Evolutionary conservation across 106 monocot genomes (phyloP).

Genomic region (Vanilla planifolia): DNA sequence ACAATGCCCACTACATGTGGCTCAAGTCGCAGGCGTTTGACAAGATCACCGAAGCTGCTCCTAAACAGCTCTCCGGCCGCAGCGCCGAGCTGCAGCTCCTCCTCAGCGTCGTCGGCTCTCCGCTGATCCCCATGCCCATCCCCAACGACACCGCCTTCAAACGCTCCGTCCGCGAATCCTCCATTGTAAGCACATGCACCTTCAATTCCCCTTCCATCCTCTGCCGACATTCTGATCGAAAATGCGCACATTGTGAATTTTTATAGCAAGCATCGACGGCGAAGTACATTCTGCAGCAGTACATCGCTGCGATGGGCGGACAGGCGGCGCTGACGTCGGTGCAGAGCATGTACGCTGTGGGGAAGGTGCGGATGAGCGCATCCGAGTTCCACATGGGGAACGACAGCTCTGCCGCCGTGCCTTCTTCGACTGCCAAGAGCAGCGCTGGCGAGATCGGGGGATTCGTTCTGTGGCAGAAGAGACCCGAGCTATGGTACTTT

Average conservation of each 20-base stretch:
- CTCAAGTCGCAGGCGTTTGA: constrained; percentile 50
- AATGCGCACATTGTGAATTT: neutral
- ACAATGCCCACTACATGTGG: constrained; percentile 48
- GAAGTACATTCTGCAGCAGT: constrained; percentile 69
- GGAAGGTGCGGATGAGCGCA: constrained; percentile 59
- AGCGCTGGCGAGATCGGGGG: constrained; percentile 56
- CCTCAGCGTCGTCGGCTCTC: constrained; percentile 80
- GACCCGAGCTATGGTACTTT: constrained; percentile 59
- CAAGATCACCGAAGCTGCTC: constrained; percentile 14
- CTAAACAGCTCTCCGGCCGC: constrained; percentile 23
- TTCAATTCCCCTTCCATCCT: too few species aligned
- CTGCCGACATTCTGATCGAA: too few species aligned
- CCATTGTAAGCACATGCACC: constrained; percentile 41
- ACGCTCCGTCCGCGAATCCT: constrained; percentile 65
- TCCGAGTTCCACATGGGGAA: constrained; percentile 55
- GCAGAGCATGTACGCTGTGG: constrained; percentile 58
- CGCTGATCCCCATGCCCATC: constrained; percentile 74
- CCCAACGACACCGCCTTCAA: constrained; percentile 54
- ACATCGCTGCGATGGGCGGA: constrained; percentile 66
- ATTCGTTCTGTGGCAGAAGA: constrained; percentile 70
- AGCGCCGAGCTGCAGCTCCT: constrained; percentile 77
- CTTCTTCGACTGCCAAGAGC: neutral
- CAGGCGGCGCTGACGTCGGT: constrained; percentile 46
- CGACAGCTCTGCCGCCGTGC: constrained; percentile 10
- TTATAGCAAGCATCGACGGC: constrained; percentile 62